These are phyloP conservation scores for Calonectria crousiana DNA, from an alignment of 2,329 filamentous ascomycete genomes.

Conservation along the genomic window DNA sequence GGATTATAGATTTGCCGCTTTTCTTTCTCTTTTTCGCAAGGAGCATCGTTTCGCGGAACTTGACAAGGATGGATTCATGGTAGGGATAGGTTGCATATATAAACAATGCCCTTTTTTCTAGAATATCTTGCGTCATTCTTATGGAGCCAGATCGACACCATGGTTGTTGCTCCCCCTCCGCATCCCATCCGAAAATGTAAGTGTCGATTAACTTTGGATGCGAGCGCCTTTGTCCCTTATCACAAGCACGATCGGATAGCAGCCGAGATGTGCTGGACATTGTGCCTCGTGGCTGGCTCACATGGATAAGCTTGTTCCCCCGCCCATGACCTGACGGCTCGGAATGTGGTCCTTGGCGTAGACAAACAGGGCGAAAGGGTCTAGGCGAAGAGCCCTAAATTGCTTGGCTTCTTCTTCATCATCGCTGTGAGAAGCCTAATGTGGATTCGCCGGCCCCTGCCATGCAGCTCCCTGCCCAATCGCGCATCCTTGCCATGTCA, in stretches of 20 bases:
- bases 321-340: not conserved
- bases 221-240: not conserved
- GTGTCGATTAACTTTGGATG: not conserved
- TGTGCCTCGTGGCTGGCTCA: not conserved
- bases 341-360: not conserved
- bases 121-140: not conserved
- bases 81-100: not conserved
- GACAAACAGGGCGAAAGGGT: not conserved
- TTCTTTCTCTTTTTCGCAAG: not conserved
- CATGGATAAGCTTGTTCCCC: not conserved
- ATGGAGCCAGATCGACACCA: not conserved
- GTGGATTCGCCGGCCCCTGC: not conserved
- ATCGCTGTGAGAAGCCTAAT: not conserved
- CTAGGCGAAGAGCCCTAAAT: not conserved
- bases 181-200: not conserved
- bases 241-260: not conserved
- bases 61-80: not conserved
- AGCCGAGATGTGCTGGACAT: not conserved
- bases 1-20: not conserved
- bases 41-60: not conserved
- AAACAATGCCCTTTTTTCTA: not conserved
- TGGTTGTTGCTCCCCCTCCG: not conserved
- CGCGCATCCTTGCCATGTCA: not conserved
- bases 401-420: not conserved
- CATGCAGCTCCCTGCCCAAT: not conserved